Evolutionary conservation across 352 stramenopile genomes (phyloP).

Genomic region (Phytophthora pinifolia): DNA sequence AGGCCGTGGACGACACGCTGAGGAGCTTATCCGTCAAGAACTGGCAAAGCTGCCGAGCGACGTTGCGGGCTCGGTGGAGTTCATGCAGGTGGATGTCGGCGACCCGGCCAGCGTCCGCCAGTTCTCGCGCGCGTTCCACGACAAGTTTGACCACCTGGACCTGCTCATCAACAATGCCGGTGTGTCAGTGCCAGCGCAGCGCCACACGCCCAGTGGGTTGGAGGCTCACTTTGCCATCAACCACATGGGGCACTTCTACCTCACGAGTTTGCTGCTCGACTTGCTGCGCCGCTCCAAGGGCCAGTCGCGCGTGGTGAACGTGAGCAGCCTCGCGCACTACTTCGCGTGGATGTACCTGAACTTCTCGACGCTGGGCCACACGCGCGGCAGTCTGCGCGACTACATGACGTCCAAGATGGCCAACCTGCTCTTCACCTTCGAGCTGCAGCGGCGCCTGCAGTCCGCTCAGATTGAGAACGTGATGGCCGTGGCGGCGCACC

Average conservation of each 20-base stretch:
- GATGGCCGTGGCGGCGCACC: slow-evolving; percentile 51
- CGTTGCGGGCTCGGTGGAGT: slow-evolving; percentile 47
- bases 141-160: slow-evolving; percentile 44
- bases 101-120: slow-evolving; percentile 39
- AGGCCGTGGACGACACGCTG: slow-evolving; percentile 25
- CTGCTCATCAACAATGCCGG: slow-evolving; percentile 81
- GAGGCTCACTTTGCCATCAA: slow-evolving; percentile 77
- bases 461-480: slow-evolving; percentile 39
- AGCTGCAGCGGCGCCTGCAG: slow-evolving; percentile 48
- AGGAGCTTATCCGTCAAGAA: slow-evolving; percentile 32
- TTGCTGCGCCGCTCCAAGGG: slow-evolving; percentile 34
- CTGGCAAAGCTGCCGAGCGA: slow-evolving; percentile 8
- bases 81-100: slow-evolving; percentile 42
- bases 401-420: slow-evolving; percentile 62
- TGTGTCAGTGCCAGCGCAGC: slow-evolving; percentile 41
- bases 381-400: slow-evolving; percentile 37
- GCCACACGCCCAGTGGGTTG: slow-evolving; percentile 37
- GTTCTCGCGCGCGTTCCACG: slow-evolving; percentile 44
- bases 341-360: slow-evolving; percentile 32
- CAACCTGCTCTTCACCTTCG: slow-evolving; percentile 66
- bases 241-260: slow-evolving; percentile 67
- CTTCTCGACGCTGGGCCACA: slow-evolving; percentile 42
- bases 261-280: slow-evolving; percentile 53
- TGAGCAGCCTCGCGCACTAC: slow-evolving; percentile 55
- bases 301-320: slow-evolving; percentile 48